Base-by-base conservation (phyloP, 1,284 basidiomycete species). In the Xerocomus minutiporus region DNA sequence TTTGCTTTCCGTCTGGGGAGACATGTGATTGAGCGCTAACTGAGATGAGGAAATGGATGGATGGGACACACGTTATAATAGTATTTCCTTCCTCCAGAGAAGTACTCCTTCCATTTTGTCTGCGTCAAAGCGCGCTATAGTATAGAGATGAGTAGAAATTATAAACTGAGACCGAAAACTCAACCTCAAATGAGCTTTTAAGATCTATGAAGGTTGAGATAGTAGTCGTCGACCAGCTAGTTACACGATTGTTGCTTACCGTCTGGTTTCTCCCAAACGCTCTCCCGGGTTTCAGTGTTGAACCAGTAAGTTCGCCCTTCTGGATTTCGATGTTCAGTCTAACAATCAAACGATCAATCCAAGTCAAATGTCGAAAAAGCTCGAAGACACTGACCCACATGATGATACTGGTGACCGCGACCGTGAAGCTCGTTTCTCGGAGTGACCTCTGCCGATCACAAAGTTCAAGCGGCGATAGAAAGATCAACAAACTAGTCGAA, bases 31-130 rank as follows among this genome's bases (percentile, higher is more conserved):
- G 12, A 52, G 36, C 15, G 11, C 4, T 17, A 31, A 9, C 23
- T 43, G 38, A 25, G 38, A 55, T 6, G 2, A 46, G 25, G 17
- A 38, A 35, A 47, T 8, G 17, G 12, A 29, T 23, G 38, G 12
- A 54, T 43, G 36, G 4, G 32, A 71, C 82, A 53, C 54, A 91
- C 87, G 65, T 97, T 90, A 61, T 95, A 93, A 72, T 93, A 97
- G 72, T 96, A 97, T 59, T 94, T 93, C 57, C 92, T 75, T 26
- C 91, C 92, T 50, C 91, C 83, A 5, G 90, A 90, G 59, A 89
- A 87, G 66, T 95, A 96, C 70, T 95, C 91, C 64, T 94, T 95
- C 93, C 93, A 97, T 68, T 83, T 80, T 15, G 92, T 94, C 70
- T 91, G 79, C 39, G 80, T 84, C 53, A 95, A 73, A n/a, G 92